These are phyloP conservation scores for Penicillium decumbens DNA, from an alignment of 2,329 filamentous ascomycete species.

Conservation along the genomic window DNA sequence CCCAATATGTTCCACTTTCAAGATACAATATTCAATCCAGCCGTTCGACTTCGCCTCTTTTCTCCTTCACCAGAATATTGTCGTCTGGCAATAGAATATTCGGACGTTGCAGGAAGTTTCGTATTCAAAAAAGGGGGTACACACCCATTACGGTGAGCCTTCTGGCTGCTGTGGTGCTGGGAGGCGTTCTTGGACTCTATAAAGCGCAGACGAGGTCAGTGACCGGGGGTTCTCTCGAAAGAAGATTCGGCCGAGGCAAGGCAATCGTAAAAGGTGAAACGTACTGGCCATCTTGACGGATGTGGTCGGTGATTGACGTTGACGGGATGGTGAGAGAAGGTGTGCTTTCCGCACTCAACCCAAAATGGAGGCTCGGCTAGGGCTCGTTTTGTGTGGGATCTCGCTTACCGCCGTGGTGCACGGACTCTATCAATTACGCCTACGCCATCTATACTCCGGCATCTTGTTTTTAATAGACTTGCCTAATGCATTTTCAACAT, in stretches of 20 bases:
- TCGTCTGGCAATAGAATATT: background rate
- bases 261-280: constrained; percentile 20
- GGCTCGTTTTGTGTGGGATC: constrained; percentile 40
- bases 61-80: background rate
- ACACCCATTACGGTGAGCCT: constrained; percentile 99
- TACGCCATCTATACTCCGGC: background rate
- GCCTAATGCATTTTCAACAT: background rate
- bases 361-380: constrained; percentile 33
- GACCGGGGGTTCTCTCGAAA: constrained; percentile 10
- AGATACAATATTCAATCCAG: constrained; percentile 6
- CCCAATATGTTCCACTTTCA: background rate
- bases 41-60: constrained; percentile 3
- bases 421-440: constrained; percentile 9
- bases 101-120: background rate
- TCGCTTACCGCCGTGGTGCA: constrained; percentile 37
- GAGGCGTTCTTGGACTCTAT: constrained; percentile 99
- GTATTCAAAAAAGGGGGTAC: constrained; percentile 36
- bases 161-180: constrained; percentile 96
- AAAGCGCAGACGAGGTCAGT: constrained; percentile 27
- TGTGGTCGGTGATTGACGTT: constrained; percentile 41
- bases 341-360: constrained; percentile 29
- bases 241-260: background rate
- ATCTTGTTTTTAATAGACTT: background rate
- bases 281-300: constrained; percentile 47
- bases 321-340: constrained; percentile 33